Conservation (phyloP, 2,329 filamentous ascomycete genomes). For the Hysterium pulicare region DNA sequence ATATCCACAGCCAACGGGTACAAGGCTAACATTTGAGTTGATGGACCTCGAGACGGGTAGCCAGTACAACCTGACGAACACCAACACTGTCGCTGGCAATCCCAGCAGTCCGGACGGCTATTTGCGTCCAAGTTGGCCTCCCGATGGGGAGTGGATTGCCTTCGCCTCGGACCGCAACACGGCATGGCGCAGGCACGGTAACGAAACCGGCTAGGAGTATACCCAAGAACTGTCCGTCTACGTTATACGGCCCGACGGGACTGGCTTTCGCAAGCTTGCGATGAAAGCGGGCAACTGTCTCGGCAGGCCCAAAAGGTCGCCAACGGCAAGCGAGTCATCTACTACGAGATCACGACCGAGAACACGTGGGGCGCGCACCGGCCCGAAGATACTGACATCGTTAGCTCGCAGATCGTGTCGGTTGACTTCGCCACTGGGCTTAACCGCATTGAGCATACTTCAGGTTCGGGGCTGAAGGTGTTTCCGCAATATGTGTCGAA, state of each 20-base stretch:
- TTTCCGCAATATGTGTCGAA: slow-evolving; percentile 18
- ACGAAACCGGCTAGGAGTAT: slow-evolving; percentile 42
- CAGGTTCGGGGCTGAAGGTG: slow-evolving; percentile 28
- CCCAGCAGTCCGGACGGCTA: slow-evolving; percentile 30
- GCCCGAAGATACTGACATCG: slow-evolving; percentile 15
- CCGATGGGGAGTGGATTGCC: slow-evolving; percentile 41
- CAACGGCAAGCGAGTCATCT: slow-evolving; percentile 14
- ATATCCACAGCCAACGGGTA: slow-evolving; percentile 39
- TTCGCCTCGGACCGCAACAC: slow-evolving; percentile 45
- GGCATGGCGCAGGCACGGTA: slow-evolving; percentile 41
- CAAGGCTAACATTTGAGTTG: slow-evolving; percentile 42
- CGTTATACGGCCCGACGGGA: slow-evolving; percentile 36
- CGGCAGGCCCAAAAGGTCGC: slow-evolving; percentile 37
- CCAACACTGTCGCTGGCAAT: slow-evolving; percentile 16
- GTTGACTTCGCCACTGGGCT: slow-evolving; percentile 41
- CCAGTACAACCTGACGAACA: slow-evolving; percentile 38
- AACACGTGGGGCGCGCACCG: slow-evolving; percentile 39
- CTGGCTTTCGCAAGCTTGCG: slow-evolving; percentile 35
- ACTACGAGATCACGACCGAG: slow-evolving; percentile 40
- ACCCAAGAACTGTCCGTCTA: slow-evolving; percentile 43
- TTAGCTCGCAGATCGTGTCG: slow-evolving; percentile 30
- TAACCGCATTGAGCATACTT: slow-evolving; percentile 29
- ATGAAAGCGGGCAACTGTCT: slow-evolving; percentile 35
- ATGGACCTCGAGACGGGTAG: slow-evolving; percentile 35
- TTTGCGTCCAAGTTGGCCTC: slow-evolving; percentile 42